These are phyloP conservation scores for Pleurotus giganteus DNA, from an alignment of 768 basidiomycete genomes.

Conservation along the genomic window DNA sequence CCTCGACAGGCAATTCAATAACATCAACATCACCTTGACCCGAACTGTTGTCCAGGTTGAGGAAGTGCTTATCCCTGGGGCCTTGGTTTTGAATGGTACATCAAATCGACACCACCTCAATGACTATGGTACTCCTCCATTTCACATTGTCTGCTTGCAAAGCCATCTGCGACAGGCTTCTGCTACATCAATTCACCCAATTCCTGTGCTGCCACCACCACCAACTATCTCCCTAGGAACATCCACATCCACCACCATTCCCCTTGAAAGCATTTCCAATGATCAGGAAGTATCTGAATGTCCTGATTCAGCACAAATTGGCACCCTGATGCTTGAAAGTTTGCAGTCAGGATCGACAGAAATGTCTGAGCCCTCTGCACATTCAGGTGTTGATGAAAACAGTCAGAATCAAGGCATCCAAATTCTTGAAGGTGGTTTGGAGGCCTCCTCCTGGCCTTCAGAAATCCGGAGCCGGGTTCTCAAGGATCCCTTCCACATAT, in stretches of 20 bases:
- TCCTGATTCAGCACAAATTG: too few relatives aligned
- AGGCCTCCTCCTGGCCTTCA: neutral
- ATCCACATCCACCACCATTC: neutral
- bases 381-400: neutral
- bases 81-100: neutral
- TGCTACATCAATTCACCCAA: neutral
- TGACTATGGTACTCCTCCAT: slow-evolving; percentile 1
- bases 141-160: slow-evolving; percentile 2
- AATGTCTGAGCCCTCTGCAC: neutral
- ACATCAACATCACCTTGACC: slow-evolving; percentile 23
- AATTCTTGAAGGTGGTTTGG: neutral
- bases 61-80: neutral
- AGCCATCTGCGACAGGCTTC: neutral
- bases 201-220: neutral
- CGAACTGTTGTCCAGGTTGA: neutral
- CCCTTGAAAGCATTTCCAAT: neutral
- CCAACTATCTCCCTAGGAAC: neutral
- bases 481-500: slow-evolving; percentile 27
- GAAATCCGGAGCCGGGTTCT: slow-evolving; percentile 19
- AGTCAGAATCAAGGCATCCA: neutral
- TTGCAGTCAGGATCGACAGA: neutral
- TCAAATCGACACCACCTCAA: neutral
- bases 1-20: neutral
- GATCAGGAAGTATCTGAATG: too few relatives aligned
- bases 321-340: neutral